Evolutionary conservation across 495 filamentous ascomycete genomes (phyloP).

Genomic region (Neurospora tetraspora): DNA sequence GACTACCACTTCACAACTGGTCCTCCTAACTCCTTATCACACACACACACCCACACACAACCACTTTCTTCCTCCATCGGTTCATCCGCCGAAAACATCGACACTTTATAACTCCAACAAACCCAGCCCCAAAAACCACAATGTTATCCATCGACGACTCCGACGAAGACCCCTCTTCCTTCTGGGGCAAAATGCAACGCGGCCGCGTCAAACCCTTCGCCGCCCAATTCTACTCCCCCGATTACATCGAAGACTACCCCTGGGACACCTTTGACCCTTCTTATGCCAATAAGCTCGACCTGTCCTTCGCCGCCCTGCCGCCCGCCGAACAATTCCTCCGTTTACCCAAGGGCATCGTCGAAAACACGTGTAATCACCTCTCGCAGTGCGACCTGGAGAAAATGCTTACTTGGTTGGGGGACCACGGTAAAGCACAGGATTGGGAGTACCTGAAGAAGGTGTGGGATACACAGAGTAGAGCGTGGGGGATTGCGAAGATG

Average conservation of each 20-base stretch:
- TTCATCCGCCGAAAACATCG: neutral
- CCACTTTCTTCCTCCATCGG: neutral
- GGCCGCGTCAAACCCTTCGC: neutral
- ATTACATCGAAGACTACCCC: neutral
- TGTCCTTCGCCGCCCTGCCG: neutral
- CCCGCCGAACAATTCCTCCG: neutral
- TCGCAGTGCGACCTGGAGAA: fast-evolving
- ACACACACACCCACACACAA: neutral
- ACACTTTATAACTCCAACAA: neutral
- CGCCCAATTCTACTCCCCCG: neutral
- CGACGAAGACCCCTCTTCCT: neutral
- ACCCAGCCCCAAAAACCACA: neutral
- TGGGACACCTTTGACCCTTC: neutral
- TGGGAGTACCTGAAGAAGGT: fast-evolving
- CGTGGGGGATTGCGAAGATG: neutral
- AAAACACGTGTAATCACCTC: neutral
- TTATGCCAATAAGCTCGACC: neutral
- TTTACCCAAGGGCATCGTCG: neutral
- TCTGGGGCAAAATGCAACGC: neutral
- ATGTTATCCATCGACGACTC: neutral
- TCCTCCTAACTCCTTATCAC: neutral
- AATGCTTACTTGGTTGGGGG: neutral
- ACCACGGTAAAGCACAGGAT: fast-evolving
- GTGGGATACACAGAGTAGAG: neutral
- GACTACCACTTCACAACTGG: neutral